phyloP scores from a whole-genome alignment of 2,329 filamentous ascomycete genomes.

The Orbilia brochopaga region DNA sequence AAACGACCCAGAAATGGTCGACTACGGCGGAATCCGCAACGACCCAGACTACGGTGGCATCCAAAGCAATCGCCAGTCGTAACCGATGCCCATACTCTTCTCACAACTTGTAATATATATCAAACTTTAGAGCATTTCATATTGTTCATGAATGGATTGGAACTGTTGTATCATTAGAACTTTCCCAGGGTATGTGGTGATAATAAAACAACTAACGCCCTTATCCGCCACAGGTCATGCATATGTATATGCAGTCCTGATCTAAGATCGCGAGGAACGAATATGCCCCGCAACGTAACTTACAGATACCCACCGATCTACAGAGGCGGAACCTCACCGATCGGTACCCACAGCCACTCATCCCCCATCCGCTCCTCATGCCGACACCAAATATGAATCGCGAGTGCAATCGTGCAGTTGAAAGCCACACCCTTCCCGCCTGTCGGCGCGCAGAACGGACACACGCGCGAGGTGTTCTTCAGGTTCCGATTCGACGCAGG shows the following conservation, averaged over 20 bases:
- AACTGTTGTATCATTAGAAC: no score
- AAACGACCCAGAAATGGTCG: conserved; percentile 15
- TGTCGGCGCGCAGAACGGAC: conserved; percentile 19
- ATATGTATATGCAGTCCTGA: background rate
- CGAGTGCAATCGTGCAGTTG: conserved; percentile 13
- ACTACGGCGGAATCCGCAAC: conserved; percentile 18
- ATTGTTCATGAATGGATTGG: no score
- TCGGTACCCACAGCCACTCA: conserved; percentile 23
- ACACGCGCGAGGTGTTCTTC: conserved; percentile 23
- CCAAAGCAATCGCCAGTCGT: no score
- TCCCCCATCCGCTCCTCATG: conserved; percentile 30
- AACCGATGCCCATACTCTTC: no score
- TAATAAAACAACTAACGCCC: no score
- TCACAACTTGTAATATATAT: no score
- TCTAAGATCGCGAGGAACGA: background rate
- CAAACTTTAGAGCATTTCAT: no score
- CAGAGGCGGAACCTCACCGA: background rate
- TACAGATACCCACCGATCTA: background rate
- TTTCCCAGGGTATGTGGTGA: background rate
- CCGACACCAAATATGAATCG: conserved; percentile 32
- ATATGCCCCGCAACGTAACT: no score
- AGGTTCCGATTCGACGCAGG: conserved; percentile 11
- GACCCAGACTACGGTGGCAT: background rate
- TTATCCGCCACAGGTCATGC: background rate
- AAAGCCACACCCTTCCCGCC: background rate